phyloP scores from a whole-genome alignment of 805 yeast genomes.

The Candida odintsovae region DNA sequence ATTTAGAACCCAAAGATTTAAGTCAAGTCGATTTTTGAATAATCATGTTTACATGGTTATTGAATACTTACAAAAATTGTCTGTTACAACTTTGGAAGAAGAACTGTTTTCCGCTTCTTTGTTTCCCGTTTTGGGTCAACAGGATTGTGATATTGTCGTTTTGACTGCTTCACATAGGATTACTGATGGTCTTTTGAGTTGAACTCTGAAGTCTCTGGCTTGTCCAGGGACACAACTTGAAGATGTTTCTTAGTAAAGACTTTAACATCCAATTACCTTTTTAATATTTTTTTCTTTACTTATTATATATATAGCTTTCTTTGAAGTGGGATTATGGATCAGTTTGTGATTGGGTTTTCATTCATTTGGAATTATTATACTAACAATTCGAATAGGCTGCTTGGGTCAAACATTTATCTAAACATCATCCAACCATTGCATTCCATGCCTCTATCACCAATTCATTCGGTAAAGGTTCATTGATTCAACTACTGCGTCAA shows the following conservation, averaged over 20 bases:
- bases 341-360: neutral
- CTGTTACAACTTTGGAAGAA: slow-evolving; percentile 99
- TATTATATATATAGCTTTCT: slow-evolving; percentile 15
- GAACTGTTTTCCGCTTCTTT: slow-evolving; percentile 52
- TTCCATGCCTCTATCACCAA: slow-evolving; percentile 97
- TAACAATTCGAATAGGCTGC: slow-evolving; percentile 65
- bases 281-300: no score
- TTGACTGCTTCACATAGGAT: slow-evolving; percentile 24
- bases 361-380: slow-evolving; percentile 7
- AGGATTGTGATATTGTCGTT: slow-evolving; percentile 25
- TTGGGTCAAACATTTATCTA: slow-evolving; percentile 94
- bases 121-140: slow-evolving; percentile 43
- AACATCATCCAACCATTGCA: slow-evolving; percentile 89
- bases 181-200: slow-evolving; percentile 61
- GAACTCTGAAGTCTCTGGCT: slow-evolving; percentile 39
- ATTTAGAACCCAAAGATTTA: slow-evolving; percentile 65
- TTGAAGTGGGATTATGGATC: neutral
- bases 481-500: slow-evolving; percentile 89
- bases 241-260: slow-evolving; percentile 79
- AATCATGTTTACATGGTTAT: slow-evolving; percentile 5
- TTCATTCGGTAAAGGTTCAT: slow-evolving; percentile 95
- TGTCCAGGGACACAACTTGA: slow-evolving; percentile 23
- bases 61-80: slow-evolving; percentile 47
- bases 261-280: slow-evolving; percentile 48
- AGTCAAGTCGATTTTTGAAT: slow-evolving; percentile 63